Evolutionary conservation across 306 rosid species (phyloP).

Genomic region (peach (Prunus persica)): DNA sequence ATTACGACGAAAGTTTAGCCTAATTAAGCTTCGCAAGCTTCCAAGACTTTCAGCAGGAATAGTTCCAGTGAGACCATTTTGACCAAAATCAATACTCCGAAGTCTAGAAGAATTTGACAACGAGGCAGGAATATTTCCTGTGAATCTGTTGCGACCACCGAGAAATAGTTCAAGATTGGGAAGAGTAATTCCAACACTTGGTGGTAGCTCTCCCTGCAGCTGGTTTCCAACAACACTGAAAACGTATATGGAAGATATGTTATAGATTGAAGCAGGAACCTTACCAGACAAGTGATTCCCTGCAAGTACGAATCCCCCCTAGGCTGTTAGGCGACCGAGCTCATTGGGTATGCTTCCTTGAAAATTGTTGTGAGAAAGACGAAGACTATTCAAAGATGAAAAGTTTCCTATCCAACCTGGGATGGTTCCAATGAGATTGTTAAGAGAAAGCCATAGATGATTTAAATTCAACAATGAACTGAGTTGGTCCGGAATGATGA

Average conservation of each 20-base stretch:
- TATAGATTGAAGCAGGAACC: conserved; percentile 28
- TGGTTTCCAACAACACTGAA: conserved; percentile 23
- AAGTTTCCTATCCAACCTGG: conserved; percentile 13
- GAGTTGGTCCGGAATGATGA: background rate
- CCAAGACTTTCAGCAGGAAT: background rate
- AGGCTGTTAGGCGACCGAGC: background rate
- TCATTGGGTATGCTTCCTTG: background rate
- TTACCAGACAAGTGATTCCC: conserved; percentile 35
- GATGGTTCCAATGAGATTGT: conserved; percentile 43
- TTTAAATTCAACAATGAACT: conserved; percentile 13
- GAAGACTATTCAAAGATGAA: background rate
- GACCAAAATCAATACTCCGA: background rate
- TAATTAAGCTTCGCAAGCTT: background rate
- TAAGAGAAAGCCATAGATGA: background rate
- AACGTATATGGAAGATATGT: conserved; percentile 1
- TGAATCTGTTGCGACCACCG: conserved; percentile 25
- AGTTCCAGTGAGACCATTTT: background rate
- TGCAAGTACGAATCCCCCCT: background rate
- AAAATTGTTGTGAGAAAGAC: background rate
- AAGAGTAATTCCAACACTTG: conserved; percentile 2
- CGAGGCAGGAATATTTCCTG: conserved; percentile 41
- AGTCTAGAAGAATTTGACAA: conserved; percentile 7
- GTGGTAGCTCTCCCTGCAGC: conserved; percentile 39
- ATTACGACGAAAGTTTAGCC: background rate
- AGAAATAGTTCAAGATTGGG: conserved; percentile 34